Conservation (phyloP, 179 eudicot genomes). For the Silene noctiflora region DNA sequence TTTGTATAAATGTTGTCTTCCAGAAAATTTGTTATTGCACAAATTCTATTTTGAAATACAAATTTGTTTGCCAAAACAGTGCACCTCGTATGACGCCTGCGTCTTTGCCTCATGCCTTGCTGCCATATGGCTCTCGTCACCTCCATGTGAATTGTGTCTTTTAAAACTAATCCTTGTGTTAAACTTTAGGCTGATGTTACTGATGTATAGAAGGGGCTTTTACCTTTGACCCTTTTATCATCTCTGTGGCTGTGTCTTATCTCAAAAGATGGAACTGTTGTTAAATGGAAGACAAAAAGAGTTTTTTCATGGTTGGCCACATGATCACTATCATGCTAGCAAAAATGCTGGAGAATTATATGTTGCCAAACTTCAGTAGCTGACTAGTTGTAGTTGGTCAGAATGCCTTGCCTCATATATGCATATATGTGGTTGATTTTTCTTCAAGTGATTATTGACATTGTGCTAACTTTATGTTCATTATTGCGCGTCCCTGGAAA, state of each 20-base stretch:
- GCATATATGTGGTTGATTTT: neutral
- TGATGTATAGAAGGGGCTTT: neutral
- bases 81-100: too few relatives aligned
- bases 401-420: neutral
- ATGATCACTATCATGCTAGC: neutral
- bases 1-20: too few relatives aligned
- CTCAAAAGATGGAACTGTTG: neutral
- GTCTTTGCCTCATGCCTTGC: too few relatives aligned
- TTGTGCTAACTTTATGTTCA: neutral
- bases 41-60: too few relatives aligned
- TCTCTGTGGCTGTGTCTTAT: neutral
- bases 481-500: slow-evolving; percentile 1
- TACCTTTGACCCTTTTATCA: neutral
- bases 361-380: neutral
- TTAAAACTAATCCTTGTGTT: neutral
- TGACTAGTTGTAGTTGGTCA: neutral
- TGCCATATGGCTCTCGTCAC: too few relatives aligned
- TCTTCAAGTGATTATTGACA: neutral
- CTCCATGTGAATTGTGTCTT: too few relatives aligned
- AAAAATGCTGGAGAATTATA: neutral
- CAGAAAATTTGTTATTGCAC: too few relatives aligned
- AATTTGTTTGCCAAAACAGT: too few relatives aligned
- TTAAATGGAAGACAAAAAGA: neutral
- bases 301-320: too few relatives aligned
- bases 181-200: neutral